Conservation (phyloP, 352 stramenopile genomes). For the Thraustochytrium sp. region DNA sequence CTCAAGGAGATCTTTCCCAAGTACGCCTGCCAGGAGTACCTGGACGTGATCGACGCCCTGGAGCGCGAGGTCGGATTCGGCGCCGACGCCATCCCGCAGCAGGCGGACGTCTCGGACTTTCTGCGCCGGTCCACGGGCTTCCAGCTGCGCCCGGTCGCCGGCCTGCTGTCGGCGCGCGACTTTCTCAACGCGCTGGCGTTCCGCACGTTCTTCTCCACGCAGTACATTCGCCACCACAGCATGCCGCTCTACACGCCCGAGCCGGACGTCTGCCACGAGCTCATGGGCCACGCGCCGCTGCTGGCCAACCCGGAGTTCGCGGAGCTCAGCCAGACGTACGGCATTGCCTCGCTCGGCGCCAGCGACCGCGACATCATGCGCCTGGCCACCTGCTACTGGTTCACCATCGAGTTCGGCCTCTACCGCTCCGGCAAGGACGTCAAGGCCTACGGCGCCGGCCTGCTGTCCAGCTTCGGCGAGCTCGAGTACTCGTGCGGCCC, state of each 20-base stretch:
- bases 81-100: constrained; percentile 87
- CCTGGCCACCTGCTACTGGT: constrained; percentile 95
- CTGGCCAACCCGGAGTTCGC: constrained; percentile 95
- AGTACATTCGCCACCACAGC: constrained; percentile 90
- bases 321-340: constrained; percentile 93
- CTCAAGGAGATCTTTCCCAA: constrained; percentile 86
- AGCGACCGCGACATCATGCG: constrained; percentile 88
- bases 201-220: constrained; percentile 95
- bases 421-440: constrained; percentile 82
- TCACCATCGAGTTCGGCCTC: constrained; percentile 94
- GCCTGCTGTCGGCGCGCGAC: constrained; percentile 88
- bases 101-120: constrained; percentile 86
- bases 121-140: constrained; percentile 82
- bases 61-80: constrained; percentile 88
- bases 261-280: constrained; percentile 95
- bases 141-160: constrained; percentile 81
- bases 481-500: constrained; percentile 78
- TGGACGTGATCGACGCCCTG: constrained; percentile 83
- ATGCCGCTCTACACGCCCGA: constrained; percentile 93
- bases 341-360: constrained; percentile 86
- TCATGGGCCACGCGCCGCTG: constrained; percentile 91
- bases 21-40: constrained; percentile 93
- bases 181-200: constrained; percentile 96
- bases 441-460: constrained; percentile 89
- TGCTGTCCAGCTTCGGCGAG: constrained; percentile 94